A percentile compares a stretch with the other conserved stretches of the same genome.
Evolutionary conservation across 1,284 basidiomycete genomes (phyloP).

Genomic region (Heterobasidion irregulare): DNA sequence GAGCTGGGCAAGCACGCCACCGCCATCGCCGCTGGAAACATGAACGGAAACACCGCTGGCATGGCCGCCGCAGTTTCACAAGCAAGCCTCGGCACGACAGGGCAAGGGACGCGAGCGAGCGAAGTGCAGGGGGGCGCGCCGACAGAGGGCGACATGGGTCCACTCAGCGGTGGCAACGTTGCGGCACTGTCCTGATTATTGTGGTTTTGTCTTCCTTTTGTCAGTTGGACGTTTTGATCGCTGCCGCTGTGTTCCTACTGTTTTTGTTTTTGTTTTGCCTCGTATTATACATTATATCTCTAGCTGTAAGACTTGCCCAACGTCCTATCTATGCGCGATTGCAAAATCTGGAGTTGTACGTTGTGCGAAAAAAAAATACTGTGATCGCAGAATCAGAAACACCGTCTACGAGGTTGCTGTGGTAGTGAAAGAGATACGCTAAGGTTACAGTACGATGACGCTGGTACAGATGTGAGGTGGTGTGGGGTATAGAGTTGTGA

Average conservation of each 20-base stretch:
- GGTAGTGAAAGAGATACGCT: background rate
- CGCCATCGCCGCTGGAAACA: constrained; percentile 10
- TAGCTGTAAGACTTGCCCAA: background rate
- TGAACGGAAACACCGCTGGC: background rate
- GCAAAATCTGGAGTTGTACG: background rate
- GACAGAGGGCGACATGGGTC: constrained; percentile 24
- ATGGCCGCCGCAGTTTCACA: constrained; percentile 19
- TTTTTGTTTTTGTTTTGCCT: background rate
- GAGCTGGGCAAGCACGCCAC: constrained; percentile 48
- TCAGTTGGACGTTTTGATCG: background rate
- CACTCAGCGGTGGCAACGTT: constrained; percentile 18
- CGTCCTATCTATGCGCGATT: background rate
- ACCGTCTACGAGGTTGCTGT: no score
- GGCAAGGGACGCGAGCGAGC: constrained; percentile 45
- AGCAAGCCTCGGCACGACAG: constrained; percentile 36
- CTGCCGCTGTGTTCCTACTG: background rate
- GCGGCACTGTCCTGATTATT: constrained; percentile 8
- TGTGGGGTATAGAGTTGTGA: no score
- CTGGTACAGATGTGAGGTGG: no score
- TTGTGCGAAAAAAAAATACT: no score
- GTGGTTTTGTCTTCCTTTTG: background rate
- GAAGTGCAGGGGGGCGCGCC: constrained; percentile 34
- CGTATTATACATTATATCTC: background rate
- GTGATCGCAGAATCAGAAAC: no score
- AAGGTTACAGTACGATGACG: background rate